A percentile compares a stretch with the other conserved stretches of the same genome.
Conservation (phyloP, 2,329 filamentous ascomycete genomes). For the Pestalotiopsis sp. region DNA sequence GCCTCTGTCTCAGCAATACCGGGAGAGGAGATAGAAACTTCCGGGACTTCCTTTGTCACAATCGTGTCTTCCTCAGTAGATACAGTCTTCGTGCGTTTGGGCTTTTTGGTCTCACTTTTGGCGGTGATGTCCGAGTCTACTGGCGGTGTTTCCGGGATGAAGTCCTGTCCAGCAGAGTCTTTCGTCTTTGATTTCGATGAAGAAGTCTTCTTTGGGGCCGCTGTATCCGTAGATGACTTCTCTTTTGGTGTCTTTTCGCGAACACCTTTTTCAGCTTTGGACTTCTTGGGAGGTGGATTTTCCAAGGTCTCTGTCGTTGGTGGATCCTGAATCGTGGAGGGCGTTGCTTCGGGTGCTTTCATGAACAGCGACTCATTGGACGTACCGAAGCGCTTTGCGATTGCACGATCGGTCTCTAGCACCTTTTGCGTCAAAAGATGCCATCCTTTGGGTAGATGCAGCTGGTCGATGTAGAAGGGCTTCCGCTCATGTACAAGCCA, state of each 20-base stretch:
- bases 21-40: background rate
- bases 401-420: background rate
- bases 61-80: background rate
- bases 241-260: background rate
- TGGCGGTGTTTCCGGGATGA: background rate
- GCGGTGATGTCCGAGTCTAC: background rate
- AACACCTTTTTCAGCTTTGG: background rate
- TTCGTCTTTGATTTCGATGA: background rate
- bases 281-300: background rate
- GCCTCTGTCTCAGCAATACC: background rate
- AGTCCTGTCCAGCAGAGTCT: background rate
- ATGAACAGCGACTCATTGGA: background rate
- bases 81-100: background rate
- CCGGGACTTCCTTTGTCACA: background rate
- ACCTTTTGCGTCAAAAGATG: background rate
- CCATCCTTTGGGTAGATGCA: constrained; percentile 17
- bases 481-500: constrained; percentile 14
- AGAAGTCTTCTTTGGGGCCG: background rate
- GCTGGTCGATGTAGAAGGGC: constrained; percentile 18
- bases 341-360: background rate
- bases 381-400: background rate
- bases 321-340: background rate
- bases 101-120: background rate
- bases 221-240: background rate
- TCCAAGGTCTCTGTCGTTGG: background rate